Conservation (phyloP, 1,284 basidiomycete genomes). For the Pyrrhoderma noxium region DNA sequence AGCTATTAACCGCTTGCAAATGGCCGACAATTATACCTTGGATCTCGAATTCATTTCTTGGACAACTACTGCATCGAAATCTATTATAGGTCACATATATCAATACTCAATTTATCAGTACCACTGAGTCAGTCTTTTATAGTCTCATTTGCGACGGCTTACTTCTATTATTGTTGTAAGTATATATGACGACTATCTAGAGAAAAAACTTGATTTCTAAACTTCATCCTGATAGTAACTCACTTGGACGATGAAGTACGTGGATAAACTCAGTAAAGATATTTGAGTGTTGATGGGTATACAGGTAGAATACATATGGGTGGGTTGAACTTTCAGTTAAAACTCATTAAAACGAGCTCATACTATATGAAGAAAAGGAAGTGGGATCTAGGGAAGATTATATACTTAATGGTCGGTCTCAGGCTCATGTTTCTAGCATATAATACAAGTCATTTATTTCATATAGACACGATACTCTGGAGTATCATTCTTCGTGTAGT, state of each 20-base stretch:
- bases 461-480: too few relatives aligned
- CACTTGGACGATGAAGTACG: constrained; percentile 6
- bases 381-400: constrained; percentile 4
- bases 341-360: background rate
- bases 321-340: background rate
- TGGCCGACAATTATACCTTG: too few relatives aligned
- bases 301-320: constrained; percentile 14
- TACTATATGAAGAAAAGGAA: background rate
- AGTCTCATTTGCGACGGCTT: background rate
- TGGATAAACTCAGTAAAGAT: background rate
- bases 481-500: too few relatives aligned
- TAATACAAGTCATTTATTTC: too few relatives aligned
- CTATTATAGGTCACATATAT: too few relatives aligned
- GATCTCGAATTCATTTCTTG: too few relatives aligned
- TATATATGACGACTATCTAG: background rate
- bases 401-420: constrained; percentile 6
- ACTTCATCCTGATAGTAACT: background rate
- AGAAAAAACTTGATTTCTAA: background rate
- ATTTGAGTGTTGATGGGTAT: background rate
- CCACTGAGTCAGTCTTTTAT: background rate
- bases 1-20: too few relatives aligned
- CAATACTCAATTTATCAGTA: too few relatives aligned
- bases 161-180: constrained; percentile 6
- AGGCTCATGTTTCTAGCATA: too few relatives aligned
- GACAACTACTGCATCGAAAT: too few relatives aligned